phyloP scores from a whole-genome alignment of 139 green algal genomes.

The Pleodorina starrii region DNA sequence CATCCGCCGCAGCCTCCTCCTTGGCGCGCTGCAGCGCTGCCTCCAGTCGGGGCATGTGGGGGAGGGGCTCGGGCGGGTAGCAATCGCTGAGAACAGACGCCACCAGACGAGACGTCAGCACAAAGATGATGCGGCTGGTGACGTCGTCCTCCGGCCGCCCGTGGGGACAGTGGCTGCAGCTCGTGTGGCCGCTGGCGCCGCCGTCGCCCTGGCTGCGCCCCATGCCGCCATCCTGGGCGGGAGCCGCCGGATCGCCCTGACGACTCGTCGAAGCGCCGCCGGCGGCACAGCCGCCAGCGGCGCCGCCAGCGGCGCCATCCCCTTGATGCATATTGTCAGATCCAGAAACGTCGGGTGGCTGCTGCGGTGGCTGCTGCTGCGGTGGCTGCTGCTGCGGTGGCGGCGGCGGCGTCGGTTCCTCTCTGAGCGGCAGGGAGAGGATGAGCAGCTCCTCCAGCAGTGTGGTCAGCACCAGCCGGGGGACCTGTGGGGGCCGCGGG shows the following conservation, averaged over 20 bases:
- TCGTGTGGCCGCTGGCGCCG: neutral
- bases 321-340: too few species aligned
- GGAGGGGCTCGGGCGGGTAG: neutral
- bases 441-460: neutral
- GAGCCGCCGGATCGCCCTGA: neutral
- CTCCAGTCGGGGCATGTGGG: neutral
- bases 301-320: too few species aligned
- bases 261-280: neutral
- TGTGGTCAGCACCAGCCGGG: neutral
- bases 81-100: neutral
- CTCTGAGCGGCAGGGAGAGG: neutral
- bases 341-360: neutral
- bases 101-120: neutral
- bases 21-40: neutral
- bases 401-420: neutral
- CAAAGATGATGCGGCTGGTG: neutral
- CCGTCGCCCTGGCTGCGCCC: neutral
- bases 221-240: neutral
- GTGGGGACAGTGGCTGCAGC: neutral
- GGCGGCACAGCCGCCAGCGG: neutral
- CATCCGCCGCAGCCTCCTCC: neutral
- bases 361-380: neutral
- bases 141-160: neutral
- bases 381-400: neutral
- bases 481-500: neutral